phyloP scores from a whole-genome alignment of 352 stramenopile genomes.

The Stephanocyclus meneghinianus region DNA sequence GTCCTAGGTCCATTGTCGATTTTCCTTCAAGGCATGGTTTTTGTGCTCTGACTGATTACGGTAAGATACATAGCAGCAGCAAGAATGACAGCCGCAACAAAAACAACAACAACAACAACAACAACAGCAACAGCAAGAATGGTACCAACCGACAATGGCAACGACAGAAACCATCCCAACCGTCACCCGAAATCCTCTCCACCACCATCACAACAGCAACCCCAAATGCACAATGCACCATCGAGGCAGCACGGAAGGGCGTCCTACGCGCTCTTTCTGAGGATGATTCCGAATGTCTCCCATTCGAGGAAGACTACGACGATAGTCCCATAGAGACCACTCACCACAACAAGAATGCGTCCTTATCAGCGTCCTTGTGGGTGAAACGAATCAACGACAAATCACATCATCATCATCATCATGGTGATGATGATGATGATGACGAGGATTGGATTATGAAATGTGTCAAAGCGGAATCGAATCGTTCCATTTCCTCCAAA shows the following conservation, averaged over 20 bases:
- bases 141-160: background rate
- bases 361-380: background rate
- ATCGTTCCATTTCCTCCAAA: too few species aligned
- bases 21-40: conserved; percentile 3
- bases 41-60: background rate
- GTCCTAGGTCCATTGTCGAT: conserved; percentile 20
- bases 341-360: background rate
- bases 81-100: background rate
- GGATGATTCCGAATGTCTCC: conserved; percentile 47
- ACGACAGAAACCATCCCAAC: background rate
- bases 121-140: background rate
- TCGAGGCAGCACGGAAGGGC: conserved; percentile 33
- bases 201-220: background rate
- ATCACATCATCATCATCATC: too few species aligned
- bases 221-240: conserved; percentile 1
- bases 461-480: too few species aligned
- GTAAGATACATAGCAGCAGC: too few species aligned
- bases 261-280: conserved; percentile 43
- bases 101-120: background rate
- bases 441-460: too few species aligned
- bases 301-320: conserved; percentile 35
- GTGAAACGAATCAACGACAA: too few species aligned
- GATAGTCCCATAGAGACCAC: background rate
- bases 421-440: too few species aligned
- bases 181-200: background rate